These are phyloP conservation scores for Cadophora gregata DNA, from an alignment of 2,329 filamentous ascomycete species.

Conservation along the genomic window DNA sequence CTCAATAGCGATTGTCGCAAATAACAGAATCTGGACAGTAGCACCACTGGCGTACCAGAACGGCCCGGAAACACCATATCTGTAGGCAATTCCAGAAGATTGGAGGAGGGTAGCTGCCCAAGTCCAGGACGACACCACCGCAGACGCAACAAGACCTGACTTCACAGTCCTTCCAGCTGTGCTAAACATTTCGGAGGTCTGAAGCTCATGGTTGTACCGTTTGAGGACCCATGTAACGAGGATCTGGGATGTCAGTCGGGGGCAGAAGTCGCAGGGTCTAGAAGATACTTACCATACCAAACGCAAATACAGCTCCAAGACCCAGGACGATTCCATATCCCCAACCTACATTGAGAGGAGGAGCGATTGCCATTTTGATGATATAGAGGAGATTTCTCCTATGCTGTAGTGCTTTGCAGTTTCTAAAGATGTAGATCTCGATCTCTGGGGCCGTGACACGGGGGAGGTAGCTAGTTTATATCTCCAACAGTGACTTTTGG, in stretches of 20 bases:
- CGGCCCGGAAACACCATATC: slow-evolving; percentile 72
- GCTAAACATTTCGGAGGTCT: slow-evolving; percentile 92
- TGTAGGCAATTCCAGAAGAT: slow-evolving; percentile 81
- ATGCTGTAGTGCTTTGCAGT: background rate
- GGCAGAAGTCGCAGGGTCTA: background rate
- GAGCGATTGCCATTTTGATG: slow-evolving; percentile 41
- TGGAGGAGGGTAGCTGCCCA: slow-evolving; percentile 88
- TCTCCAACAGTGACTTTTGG: background rate
- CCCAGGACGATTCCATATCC: slow-evolving; percentile 69
- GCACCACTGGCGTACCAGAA: slow-evolving; percentile 75
- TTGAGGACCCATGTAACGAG: slow-evolving; percentile 44
- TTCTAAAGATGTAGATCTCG: slow-evolving; percentile 14
- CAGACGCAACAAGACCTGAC: slow-evolving; percentile 83
- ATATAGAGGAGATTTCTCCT: slow-evolving; percentile 16
- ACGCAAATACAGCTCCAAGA: slow-evolving; percentile 65
- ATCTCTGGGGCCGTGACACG: slow-evolving; percentile 14
- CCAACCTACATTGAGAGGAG: slow-evolving; percentile 50
- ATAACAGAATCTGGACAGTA: slow-evolving; percentile 86
- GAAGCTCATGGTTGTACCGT: slow-evolving; percentile 74
- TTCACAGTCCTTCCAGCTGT: slow-evolving; percentile 89
- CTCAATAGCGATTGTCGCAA: slow-evolving; percentile 89
- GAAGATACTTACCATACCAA: slow-evolving; percentile 60
- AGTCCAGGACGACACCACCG: slow-evolving; percentile 93
- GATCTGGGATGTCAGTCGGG: slow-evolving; percentile 34
- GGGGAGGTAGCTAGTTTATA: slow-evolving; percentile 22